Evolutionary conservation across 148 eudicot genomes (phyloP), one percentile per base, ranked within the genome.

Genomic region (Tetragonia tetragonoides): DNA sequence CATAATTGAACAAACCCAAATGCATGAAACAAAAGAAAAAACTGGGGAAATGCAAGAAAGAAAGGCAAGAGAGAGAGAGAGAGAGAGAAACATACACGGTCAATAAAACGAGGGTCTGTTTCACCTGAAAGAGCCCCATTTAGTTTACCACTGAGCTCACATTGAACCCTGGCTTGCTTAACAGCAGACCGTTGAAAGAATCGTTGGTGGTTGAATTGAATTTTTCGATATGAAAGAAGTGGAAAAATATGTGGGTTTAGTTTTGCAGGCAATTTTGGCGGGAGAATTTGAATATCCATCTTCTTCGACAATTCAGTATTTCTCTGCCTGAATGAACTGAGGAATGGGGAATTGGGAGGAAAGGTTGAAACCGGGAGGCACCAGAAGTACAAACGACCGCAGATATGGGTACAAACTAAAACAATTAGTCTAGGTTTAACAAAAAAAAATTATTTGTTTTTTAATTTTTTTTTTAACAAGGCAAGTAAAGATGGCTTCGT

Each of bases 81-180:
- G 37, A 60, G 15, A 34, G 3, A 54, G 60, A 60, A 66, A 6
- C 78, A 62, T 86, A 95, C 99, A 83, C 98, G 85, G 81, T 95
- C 97, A 59, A 86, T 65, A 73, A 85, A 86, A 76, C 89, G 91
- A 76, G 97, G 88, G 90, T 95, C 97, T 1, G 86, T 70, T 23
- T 95, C 97, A 41, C 86, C 84, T 38, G 92, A 88, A 39, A 92
- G 88, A 42, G 84, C 91, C 11, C 91, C 90, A 87, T 95, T 92
- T n/a, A 85, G 73, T 83, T 90, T 92, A 34, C 80, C 86, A 53
- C 90, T 89, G 56, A 89, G 79, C 77, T 94, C 88, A 38, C 91
- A 87, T 5, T 84, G 83, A 87, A 81, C 88, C 83, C 83, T 78
- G 66, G 51, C 54, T 67, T 66, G 75, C 76, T 79, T 82, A 10